Conservation (phyloP, 1,139 yeast genomes). For the Kluyveromyces marxianus region DNA sequence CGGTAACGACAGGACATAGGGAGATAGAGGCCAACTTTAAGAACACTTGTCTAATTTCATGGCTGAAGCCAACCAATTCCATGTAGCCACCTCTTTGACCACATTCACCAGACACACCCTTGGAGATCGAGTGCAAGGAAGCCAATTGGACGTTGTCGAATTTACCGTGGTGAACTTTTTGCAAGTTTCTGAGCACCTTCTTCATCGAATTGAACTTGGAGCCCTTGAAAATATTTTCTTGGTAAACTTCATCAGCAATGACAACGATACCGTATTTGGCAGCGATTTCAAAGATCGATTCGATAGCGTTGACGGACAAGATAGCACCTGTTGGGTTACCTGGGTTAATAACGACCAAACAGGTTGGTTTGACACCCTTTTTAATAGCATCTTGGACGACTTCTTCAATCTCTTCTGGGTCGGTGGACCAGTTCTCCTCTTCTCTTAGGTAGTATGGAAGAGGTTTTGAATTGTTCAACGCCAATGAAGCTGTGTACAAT, state of each 20-base stretch:
- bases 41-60: constrained; percentile 60
- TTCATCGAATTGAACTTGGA: constrained; percentile 53
- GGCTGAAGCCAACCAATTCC: constrained; percentile 79
- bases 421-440: constrained; percentile 72
- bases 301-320: constrained; percentile 56
- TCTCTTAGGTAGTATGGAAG: constrained; percentile 87
- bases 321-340: constrained; percentile 97
- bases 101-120: constrained; percentile 96
- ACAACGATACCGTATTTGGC: constrained; percentile 78
- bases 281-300: constrained; percentile 65
- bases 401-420: constrained; percentile 55
- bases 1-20: constrained; percentile 88
- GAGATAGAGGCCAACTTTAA: constrained; percentile 84
- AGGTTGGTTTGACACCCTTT: constrained; percentile 59
- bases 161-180: constrained; percentile 43
- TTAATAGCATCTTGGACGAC: constrained; percentile 45
- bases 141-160: constrained; percentile 79
- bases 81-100: constrained; percentile 99
- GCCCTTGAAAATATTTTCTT: constrained; percentile 75
- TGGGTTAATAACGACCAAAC: constrained; percentile 90
- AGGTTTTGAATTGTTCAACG: constrained; percentile 72
- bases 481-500: constrained; percentile 84
- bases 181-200: constrained; percentile 58
- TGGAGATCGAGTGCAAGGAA: constrained; percentile 90
- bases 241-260: constrained; percentile 98